phyloP scores from a whole-genome alignment of 2,329 filamentous ascomycete genomes.

The Xenosphaeropsis pyriputrescens region DNA sequence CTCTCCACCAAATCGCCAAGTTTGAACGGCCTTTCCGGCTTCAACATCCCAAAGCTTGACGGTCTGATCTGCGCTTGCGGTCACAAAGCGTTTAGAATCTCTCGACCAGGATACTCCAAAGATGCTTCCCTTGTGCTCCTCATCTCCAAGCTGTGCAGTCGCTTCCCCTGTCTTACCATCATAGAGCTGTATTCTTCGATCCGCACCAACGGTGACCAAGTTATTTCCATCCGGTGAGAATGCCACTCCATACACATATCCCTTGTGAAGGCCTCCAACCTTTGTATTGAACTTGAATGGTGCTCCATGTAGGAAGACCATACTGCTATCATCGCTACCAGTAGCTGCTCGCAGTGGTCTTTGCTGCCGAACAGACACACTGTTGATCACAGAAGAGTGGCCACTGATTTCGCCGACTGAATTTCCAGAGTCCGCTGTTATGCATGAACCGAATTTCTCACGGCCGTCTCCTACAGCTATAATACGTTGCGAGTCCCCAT shows the following conservation, averaged over 20 bases:
- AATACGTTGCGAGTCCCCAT: constrained; percentile 89
- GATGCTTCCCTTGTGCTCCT: constrained; percentile 83
- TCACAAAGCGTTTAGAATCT: constrained; percentile 77
- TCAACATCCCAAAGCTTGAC: constrained; percentile 91
- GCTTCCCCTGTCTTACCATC: constrained; percentile 91
- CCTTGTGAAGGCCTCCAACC: constrained; percentile 62
- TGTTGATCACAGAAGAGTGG: constrained; percentile 82
- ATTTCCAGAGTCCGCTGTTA: constrained; percentile 92
- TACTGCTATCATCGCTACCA: constrained; percentile 74
- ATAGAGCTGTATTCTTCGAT: constrained; percentile 84
- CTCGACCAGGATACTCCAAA: constrained; percentile 83
- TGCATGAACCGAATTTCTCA: constrained; percentile 84
- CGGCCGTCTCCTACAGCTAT: constrained; percentile 94
- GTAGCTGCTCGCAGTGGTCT: constrained; percentile 85
- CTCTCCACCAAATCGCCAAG: constrained; percentile 72
- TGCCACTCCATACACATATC: constrained; percentile 75
- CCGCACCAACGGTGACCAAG: constrained; percentile 83
- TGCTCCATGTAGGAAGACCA: constrained; percentile 86
- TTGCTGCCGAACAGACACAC: constrained; percentile 78
- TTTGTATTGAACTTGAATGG: constrained; percentile 96
- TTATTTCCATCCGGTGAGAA: constrained; percentile 79
- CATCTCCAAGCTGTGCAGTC: constrained; percentile 61
- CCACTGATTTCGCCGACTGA: constrained; percentile 88
- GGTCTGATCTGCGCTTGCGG: constrained; percentile 86
- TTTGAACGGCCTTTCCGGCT: constrained; percentile 59